Evolutionary conservation across 179 eudicot species (phyloP).

Genomic region (Nepenthes alata): DNA sequence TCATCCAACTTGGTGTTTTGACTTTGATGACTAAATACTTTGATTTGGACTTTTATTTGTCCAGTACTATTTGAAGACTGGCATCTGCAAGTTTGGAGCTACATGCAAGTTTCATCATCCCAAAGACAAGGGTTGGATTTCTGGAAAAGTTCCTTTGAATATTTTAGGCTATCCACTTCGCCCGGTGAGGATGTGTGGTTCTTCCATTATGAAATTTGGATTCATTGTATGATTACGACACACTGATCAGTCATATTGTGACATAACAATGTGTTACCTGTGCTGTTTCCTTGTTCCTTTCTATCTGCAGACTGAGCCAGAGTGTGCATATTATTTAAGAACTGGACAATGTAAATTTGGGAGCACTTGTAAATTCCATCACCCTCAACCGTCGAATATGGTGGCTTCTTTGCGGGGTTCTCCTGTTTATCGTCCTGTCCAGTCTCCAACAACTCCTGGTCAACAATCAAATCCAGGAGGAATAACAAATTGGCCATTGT

Average conservation of each 20-base stretch:
- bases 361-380: constrained; percentile 87
- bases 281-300: constrained; percentile 2
- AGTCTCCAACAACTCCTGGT: constrained; percentile 67
- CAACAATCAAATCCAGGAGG: constrained; percentile 75
- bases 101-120: constrained; percentile 99
- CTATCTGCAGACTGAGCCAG: constrained; percentile 49
- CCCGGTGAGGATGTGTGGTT: constrained; percentile 38
- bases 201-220: neutral
- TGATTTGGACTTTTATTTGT: neutral
- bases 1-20: neutral
- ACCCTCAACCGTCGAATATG: constrained; percentile 83
- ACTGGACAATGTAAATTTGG: constrained; percentile 98
- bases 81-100: constrained; percentile 89
- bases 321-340: constrained; percentile 88
- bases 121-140: constrained; percentile 81
- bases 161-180: constrained; percentile 95
- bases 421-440: constrained; percentile 74
- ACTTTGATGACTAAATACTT: neutral
- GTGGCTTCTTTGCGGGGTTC: constrained; percentile 70
- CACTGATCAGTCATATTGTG: neutral
- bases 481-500: constrained; percentile 59
- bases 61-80: constrained; percentile 89
- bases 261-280: neutral
- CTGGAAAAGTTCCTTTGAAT: constrained; percentile 78
- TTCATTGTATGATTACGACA: neutral